Base-by-base conservation (phyloP, 345 rosid species). In the Ailanthus altissimus region DNA sequence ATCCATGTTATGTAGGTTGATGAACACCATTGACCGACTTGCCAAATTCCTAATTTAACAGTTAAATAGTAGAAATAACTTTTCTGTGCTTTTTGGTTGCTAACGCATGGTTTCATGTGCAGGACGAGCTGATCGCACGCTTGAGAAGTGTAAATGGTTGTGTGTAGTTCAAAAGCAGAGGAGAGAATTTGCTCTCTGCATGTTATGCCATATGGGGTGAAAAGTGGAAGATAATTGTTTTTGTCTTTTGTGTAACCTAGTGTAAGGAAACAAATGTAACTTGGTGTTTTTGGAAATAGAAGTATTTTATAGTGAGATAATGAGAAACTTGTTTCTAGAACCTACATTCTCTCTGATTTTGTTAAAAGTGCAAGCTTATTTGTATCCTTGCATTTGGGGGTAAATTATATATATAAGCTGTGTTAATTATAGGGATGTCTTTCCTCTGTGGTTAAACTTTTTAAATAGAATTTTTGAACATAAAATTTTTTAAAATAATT, bases 81-180 rank as follows among this genome's bases (percentile, higher is more conserved):
- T 14, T 16, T 46, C 57, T 32, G 2, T 36, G 45, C 61, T 58
- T 82, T 45, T 67, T 26, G 47, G 9, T 42, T 12, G 26, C 81
- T 65, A 64, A 67, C 78, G 25, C 13, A 16, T 67, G 61, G 58
- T 21, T 54, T 25, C 51, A 43, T 77, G 26, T 88, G 86, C 94
- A 95, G 99, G 98, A 93, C 72, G 99, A 91, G 82, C 88, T 95
- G 86, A 86, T 95, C 45, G 85, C 88, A 1, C 93, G 97, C 75
- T 79, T 95, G 87, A 95, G 85, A 83, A 79, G 80, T 76, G 83
- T 70, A 28, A 90, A 64, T 77, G 84, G 87, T 53, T 83, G 81
- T 82, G 66, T 12, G 5, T 32, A 51, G 40, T 64, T 66, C 43
- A 32, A 73, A 70, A 46, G 32, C 20, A 12, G 45, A 51, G 67